Evolutionary conservation across 257 asterid species (phyloP).

Genomic region (Solanum pimpinellifolium): DNA sequence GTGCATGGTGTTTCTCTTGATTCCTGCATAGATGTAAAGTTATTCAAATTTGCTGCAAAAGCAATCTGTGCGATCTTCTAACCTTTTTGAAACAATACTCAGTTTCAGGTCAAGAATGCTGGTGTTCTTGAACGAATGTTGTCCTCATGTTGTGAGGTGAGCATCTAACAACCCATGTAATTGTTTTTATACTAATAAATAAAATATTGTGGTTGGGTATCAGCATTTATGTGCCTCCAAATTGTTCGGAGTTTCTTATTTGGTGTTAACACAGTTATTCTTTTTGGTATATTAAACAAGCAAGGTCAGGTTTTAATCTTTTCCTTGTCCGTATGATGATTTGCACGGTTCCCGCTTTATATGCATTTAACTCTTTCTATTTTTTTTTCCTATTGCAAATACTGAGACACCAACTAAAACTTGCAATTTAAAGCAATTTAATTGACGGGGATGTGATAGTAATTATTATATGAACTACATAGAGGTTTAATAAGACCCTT

Average conservation of each 20-base stretch:
- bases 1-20: background rate
- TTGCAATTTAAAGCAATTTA: background rate
- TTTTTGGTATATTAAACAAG: background rate
- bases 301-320: background rate
- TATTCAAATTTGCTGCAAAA: background rate
- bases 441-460: background rate
- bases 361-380: background rate
- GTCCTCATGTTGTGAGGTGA: conserved; percentile 78
- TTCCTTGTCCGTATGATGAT: background rate
- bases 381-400: background rate
- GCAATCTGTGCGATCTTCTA: background rate
- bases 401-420: background rate
- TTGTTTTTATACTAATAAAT: background rate
- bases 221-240: background rate
- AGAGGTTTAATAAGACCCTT: background rate
- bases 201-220: background rate
- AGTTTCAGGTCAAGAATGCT: conserved; percentile 45
- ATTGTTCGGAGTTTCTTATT: background rate
- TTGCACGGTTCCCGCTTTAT: background rate
- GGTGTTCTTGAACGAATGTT: conserved; percentile 55
- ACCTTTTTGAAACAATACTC: conserved; percentile 12
- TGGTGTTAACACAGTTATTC: background rate
- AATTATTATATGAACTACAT: background rate
- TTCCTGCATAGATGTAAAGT: background rate
- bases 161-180: conserved; percentile 1